These are phyloP conservation scores for Sphaerulina musiva DNA, from an alignment of 2,329 filamentous ascomycete genomes.

Conservation along the genomic window DNA sequence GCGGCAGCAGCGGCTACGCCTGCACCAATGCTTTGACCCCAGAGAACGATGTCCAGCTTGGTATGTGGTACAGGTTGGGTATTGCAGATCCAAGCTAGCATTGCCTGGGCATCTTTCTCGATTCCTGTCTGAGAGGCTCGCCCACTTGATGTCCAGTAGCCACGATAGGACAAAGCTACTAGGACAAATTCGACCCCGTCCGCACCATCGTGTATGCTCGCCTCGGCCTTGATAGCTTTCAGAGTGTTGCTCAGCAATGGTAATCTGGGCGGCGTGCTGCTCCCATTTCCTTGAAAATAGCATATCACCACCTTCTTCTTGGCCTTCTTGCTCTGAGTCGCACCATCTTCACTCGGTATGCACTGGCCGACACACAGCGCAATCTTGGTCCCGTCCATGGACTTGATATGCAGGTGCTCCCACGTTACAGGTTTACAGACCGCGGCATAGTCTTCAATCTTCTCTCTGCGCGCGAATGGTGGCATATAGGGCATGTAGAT, in stretches of 20 bases:
- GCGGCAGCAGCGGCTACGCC: conserved; percentile 62
- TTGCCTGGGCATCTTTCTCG: conserved; percentile 59
- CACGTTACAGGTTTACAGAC: conserved; percentile 59
- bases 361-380: conserved; percentile 50
- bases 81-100: conserved; percentile 55
- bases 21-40: conserved; percentile 72
- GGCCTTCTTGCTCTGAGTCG: conserved; percentile 8
- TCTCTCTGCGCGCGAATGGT: conserved; percentile 61
- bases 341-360: conserved; percentile 3
- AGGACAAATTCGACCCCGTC: conserved; percentile 33
- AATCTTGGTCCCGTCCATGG: conserved; percentile 60
- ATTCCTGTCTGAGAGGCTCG: conserved; percentile 65
- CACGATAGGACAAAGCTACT: conserved; percentile 54
- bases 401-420: conserved; percentile 56
- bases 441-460: conserved; percentile 55
- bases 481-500: conserved; percentile 74
- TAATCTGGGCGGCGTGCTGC: conserved; percentile 43
- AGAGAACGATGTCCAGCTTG: conserved; percentile 52
- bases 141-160: conserved; percentile 72
- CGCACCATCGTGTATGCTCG: background rate
- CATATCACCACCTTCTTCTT: conserved; percentile 38
- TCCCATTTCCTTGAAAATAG: conserved; percentile 47
- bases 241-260: conserved; percentile 44
- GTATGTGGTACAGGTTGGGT: conserved; percentile 29
- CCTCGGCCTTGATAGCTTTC: conserved; percentile 34